Conservation (phyloP, 2,329 filamentous ascomycete genomes). For the Decorospora gaudefroyi region DNA sequence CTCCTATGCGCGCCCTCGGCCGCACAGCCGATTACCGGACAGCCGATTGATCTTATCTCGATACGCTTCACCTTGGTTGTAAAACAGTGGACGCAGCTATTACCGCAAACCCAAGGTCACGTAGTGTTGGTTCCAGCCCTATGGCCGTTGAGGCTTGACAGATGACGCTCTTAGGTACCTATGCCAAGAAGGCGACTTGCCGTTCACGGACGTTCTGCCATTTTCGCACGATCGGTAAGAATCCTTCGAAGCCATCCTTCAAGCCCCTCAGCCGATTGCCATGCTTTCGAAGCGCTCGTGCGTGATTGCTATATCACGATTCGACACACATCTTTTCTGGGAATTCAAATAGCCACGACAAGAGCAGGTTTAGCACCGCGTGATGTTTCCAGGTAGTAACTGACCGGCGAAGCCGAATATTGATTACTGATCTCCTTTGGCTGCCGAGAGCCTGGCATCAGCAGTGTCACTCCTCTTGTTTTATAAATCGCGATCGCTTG, state of each 20-base stretch:
- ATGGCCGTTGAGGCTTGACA: constrained; percentile 6
- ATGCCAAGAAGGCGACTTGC: constrained; percentile 13
- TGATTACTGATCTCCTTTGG: background rate
- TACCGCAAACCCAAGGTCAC: background rate
- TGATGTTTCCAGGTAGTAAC: background rate
- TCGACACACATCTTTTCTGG: too few relatives aligned
- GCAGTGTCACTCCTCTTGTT: constrained; percentile 4
- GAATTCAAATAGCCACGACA: too few relatives aligned
- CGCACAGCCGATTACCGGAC: too few relatives aligned
- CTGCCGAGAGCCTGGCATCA: constrained; percentile 14
- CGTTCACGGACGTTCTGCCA: constrained; percentile 8
- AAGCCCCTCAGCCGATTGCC: constrained; percentile 9
- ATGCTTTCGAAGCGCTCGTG: constrained; percentile 15
- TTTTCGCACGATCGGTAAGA: constrained; percentile 20
- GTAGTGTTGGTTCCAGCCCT: constrained; percentile 6
- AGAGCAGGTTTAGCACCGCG: background rate
- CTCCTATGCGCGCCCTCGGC: too few relatives aligned
- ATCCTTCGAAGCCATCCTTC: constrained; percentile 14
- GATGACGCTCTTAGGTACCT: constrained; percentile 10
- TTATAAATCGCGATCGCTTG: constrained; percentile 1
- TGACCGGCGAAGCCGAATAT: constrained; percentile 7
- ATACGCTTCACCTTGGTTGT: constrained; percentile 3
- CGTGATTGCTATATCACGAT: too few relatives aligned
- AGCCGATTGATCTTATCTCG: background rate
- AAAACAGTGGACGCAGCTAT: constrained; percentile 3